Base-by-base conservation (phyloP, 352 stramenopile species). In the Phytopythium cucurbitacearum region DNA sequence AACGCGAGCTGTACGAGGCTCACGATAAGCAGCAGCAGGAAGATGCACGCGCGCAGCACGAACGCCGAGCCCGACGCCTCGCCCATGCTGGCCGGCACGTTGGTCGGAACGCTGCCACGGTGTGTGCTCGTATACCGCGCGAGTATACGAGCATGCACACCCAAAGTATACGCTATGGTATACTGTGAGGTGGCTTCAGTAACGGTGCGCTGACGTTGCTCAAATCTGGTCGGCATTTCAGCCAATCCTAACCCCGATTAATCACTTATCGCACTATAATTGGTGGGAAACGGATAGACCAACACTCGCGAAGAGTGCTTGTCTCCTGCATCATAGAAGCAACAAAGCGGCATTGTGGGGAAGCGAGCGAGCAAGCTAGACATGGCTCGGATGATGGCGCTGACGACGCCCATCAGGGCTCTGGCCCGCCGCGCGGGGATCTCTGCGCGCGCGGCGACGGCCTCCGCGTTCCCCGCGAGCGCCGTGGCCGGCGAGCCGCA, bases 1-100 rank as follows among this genome's bases (percentile, higher is more conserved):
- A 92, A 90, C 6, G 62, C 47, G 11, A 92, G 54, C 67, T 92
- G 82, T 55, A 87, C 40, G 13, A 92, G 70, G 42, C 64, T 89
- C 63, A 74, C 57, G 55, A 90, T 90, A 10, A 92, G 66, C 49
- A 87, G 62, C 56, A 92, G 63, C 49, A 92, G 72, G 28, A 90
- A 62, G 51, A 92, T 69, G 57, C 82, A 90, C 34, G 70, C 66
- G 56, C 72, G 76, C 56, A 92, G 68, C 40, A 90, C 55, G 69
- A 79, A 90, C 47, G 71, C 68, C 44, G 73, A 65, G 43, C 77
- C 62, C 41, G 73, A 67, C 49, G 74, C 80, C 62, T 73, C 68
- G 43, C 59, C 59, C 73, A 73, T 76, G 45, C 42, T 50, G 16
- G 39, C 39, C 39, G 8, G 21, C 21, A 28, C 21, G 21, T 28